phyloP scores from a whole-genome alignment of 495 filamentous ascomycete species.

The Letharia lupina region DNA sequence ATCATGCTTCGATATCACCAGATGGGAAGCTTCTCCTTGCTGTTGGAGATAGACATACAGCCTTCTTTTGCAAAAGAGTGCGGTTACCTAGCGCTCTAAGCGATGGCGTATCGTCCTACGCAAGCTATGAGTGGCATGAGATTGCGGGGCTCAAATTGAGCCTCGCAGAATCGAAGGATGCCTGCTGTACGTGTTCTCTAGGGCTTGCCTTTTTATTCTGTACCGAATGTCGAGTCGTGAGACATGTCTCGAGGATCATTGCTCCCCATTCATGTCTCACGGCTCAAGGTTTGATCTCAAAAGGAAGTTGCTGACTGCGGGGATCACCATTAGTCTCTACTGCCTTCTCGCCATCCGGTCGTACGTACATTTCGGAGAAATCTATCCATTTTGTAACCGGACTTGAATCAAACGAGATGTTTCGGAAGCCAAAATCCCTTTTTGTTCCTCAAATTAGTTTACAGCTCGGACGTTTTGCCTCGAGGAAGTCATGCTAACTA shows the following conservation, averaged over 20 bases:
- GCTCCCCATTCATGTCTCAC: too few relatives aligned
- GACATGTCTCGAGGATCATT: too few relatives aligned
- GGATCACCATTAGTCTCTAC: constrained; percentile 40
- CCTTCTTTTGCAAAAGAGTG: constrained; percentile 61
- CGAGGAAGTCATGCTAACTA: not conserved
- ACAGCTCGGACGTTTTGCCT: not conserved
- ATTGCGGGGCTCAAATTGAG: constrained; percentile 28
- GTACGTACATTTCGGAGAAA: not conserved
- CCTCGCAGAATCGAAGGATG: constrained; percentile 27
- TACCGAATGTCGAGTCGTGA: too few relatives aligned
- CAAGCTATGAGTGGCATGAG: constrained; percentile 26
- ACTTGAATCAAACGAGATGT: not conserved
- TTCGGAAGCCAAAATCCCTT: not conserved
- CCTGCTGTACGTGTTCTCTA: not conserved
- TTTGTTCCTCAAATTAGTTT: not conserved
- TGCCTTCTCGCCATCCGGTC: constrained; percentile 61
- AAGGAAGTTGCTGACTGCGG: constrained; percentile 37
- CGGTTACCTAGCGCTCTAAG: constrained; percentile 35
- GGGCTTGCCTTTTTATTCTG: too few relatives aligned
- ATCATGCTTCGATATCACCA: constrained; percentile 86
- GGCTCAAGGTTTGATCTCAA: not conserved
- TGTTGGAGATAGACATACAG: constrained; percentile 74
- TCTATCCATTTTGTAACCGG: not conserved
- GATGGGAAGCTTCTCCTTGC: constrained; percentile 73
- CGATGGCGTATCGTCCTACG: constrained; percentile 32